Evolutionary conservation across 1,284 basidiomycete species (phyloP).

Genomic region (Trichosporon sp.): DNA sequence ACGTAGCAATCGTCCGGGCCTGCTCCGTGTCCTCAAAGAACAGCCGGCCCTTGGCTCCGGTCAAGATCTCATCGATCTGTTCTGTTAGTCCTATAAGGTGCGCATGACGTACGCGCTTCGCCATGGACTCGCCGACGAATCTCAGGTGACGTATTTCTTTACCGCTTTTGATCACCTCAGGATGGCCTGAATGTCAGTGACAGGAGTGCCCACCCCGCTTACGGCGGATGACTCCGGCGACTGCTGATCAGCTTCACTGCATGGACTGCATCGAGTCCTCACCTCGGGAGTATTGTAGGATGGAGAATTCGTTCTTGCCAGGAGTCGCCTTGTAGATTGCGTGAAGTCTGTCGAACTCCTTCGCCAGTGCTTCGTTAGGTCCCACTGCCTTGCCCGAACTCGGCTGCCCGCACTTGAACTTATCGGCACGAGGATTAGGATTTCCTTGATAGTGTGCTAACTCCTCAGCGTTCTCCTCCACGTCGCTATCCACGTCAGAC

Average conservation of each 20-base stretch:
- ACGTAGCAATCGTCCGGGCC: slow-evolving; percentile 47
- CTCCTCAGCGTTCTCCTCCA: slow-evolving; percentile 1
- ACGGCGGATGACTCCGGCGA: slow-evolving; percentile 38
- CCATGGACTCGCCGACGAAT: slow-evolving; percentile 68
- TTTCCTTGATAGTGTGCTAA: slow-evolving; percentile 4
- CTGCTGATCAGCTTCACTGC: slow-evolving; percentile 17
- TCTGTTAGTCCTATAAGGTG: background rate
- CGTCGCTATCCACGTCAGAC: slow-evolving; percentile 2
- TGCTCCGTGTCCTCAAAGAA: slow-evolving; percentile 41
- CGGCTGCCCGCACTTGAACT: slow-evolving; percentile 37
- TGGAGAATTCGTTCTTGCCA: slow-evolving; percentile 39
- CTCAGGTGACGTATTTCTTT: slow-evolving; percentile 60
- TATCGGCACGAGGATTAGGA: slow-evolving; percentile 18
- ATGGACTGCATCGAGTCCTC: slow-evolving; percentile 3
- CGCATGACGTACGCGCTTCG: slow-evolving; percentile 56
- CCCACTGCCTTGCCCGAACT: slow-evolving; percentile 28
- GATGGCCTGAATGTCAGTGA: slow-evolving; percentile 19
- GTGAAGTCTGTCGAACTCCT: slow-evolving; percentile 40
- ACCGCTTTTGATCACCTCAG: slow-evolving; percentile 58
- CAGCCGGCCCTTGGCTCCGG: slow-evolving; percentile 30
- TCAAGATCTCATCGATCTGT: slow-evolving; percentile 45
- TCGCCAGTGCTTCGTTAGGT: slow-evolving; percentile 44
- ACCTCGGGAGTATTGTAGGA: slow-evolving; percentile 35
- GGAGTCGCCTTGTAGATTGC: slow-evolving; percentile 34
- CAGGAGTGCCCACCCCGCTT: slow-evolving; percentile 6